A percentile compares a stretch with the other conserved stretches of the same genome.
Evolutionary conservation across 208 protist species (phyloP).

Genomic region (Herpetomonas samuelpessoai): DNA sequence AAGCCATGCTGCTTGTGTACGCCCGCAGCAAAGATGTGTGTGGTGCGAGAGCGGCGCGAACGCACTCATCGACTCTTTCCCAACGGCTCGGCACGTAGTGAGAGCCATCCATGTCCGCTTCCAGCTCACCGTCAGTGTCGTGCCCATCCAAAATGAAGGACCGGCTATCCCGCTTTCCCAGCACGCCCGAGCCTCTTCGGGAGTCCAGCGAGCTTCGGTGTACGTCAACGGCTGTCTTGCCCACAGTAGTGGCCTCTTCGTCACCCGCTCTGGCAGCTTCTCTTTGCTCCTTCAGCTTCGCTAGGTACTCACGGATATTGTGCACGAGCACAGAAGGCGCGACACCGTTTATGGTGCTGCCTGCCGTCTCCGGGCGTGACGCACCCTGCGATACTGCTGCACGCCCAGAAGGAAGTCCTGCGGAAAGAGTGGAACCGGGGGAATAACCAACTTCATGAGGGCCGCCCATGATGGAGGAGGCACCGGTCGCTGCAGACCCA

Average conservation of each 20-base stretch:
- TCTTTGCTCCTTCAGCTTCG: too few relatives aligned
- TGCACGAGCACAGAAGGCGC: too few relatives aligned
- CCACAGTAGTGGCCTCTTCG: background rate
- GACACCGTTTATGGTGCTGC: too few relatives aligned
- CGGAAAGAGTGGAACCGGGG: too few relatives aligned
- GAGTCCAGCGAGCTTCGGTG: background rate
- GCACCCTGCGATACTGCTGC: too few relatives aligned
- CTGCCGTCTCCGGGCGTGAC: too few relatives aligned
- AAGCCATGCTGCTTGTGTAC: slow-evolving; percentile 8
- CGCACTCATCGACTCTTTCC: slow-evolving; percentile 38
- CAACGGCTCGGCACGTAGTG: slow-evolving; percentile 25
- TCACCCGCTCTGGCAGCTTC: too few relatives aligned
- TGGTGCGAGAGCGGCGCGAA: slow-evolving; percentile 33
- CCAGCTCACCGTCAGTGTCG: background rate
- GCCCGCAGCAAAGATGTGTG: slow-evolving; percentile 43
- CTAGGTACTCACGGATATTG: slow-evolving; percentile 67
- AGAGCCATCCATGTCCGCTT: slow-evolving; percentile 5
- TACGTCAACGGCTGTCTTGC: background rate
- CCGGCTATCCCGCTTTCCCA: too few relatives aligned
- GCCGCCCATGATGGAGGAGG: too few relatives aligned
- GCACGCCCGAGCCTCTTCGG: background rate
- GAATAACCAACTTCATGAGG: too few relatives aligned
- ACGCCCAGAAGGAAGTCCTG: too few relatives aligned
- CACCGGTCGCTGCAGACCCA: too few relatives aligned
- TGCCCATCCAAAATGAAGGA: background rate